Conservation (phyloP, 805 yeast genomes). For the Zygosaccharomyces kombuchaensis region DNA sequence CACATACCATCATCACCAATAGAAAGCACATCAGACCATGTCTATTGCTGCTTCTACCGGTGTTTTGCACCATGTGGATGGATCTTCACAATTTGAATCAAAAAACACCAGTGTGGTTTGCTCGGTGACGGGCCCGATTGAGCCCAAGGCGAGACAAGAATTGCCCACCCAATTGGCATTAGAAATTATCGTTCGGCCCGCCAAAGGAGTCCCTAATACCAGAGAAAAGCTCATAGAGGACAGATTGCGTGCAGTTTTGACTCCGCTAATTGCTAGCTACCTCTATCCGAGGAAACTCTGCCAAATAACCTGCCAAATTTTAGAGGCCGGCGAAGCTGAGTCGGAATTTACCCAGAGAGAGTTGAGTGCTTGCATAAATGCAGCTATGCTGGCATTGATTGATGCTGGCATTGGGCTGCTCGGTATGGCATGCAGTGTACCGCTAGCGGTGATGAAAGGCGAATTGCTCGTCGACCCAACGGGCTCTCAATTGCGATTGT, state of each 20-base stretch:
- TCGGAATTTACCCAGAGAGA: slow-evolving; percentile 42
- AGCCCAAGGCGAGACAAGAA: slow-evolving; percentile 78
- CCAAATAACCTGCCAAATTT: slow-evolving; percentile 62
- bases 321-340: slow-evolving; percentile 42
- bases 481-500: slow-evolving; percentile 38
- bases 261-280: slow-evolving; percentile 54
- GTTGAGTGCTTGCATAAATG: slow-evolving; percentile 66
- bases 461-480: slow-evolving; percentile 44
- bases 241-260: slow-evolving; percentile 56
- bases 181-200: slow-evolving; percentile 76
- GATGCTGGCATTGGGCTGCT: slow-evolving; percentile 74
- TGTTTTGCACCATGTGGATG: slow-evolving; percentile 63
- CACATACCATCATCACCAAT: neutral
- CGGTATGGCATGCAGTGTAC: slow-evolving; percentile 55
- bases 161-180: slow-evolving; percentile 71
- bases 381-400: slow-evolving; percentile 65
- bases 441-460: slow-evolving; percentile 39
- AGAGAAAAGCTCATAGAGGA: slow-evolving; percentile 76
- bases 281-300: slow-evolving; percentile 76
- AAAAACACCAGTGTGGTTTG: slow-evolving; percentile 57
- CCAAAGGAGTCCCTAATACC: slow-evolving; percentile 66
- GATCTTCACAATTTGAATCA: slow-evolving; percentile 60
- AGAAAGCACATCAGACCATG: slow-evolving; percentile 5
- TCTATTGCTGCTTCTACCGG: slow-evolving; percentile 18
- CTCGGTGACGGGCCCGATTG: slow-evolving; percentile 89